phyloP scores from a whole-genome alignment of 2,329 filamentous ascomycete species.

The Coniosporium tulheliwenetii region DNA sequence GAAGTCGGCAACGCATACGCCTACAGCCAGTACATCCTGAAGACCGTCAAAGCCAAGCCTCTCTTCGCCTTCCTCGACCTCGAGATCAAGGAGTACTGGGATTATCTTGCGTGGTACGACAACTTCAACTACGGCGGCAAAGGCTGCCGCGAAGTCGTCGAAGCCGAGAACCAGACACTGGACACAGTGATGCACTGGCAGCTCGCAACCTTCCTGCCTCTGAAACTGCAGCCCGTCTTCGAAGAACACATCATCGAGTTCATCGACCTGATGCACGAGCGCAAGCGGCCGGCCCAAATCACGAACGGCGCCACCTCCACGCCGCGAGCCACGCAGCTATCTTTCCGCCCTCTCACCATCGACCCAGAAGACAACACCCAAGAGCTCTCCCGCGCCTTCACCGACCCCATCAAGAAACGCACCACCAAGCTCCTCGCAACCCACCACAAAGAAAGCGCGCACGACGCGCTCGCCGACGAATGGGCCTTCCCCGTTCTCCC shows the following conservation, averaged over 20 bases:
- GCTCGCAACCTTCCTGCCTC: constrained; percentile 74
- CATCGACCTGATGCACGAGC: constrained; percentile 78
- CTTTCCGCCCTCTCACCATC: constrained; percentile 29
- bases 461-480: constrained; percentile 74
- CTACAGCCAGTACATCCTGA: constrained; percentile 94
- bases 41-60: constrained; percentile 89
- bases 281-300: constrained; percentile 48
- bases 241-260: constrained; percentile 90
- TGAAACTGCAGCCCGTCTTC: constrained; percentile 67
- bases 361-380: constrained; percentile 44
- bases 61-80: constrained; percentile 95
- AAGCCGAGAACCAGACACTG: constrained; percentile 60
- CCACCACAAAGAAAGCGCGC: constrained; percentile 76
- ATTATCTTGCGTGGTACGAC: constrained; percentile 97
- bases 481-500: constrained; percentile 75
- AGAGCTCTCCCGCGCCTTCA: constrained; percentile 59
- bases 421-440: constrained; percentile 67
- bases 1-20: constrained; percentile 95
- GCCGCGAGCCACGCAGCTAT: constrained; percentile 44
- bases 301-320: constrained; percentile 33
- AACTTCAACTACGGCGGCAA: constrained; percentile 98
- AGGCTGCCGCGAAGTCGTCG: constrained; percentile 67
- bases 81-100: constrained; percentile 98
- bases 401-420: constrained; percentile 80
- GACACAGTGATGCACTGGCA: constrained; percentile 99